Evolutionary conservation across 2,329 filamentous ascomycete genomes (phyloP).

Genomic region (Arthrinium puccinioides): DNA sequence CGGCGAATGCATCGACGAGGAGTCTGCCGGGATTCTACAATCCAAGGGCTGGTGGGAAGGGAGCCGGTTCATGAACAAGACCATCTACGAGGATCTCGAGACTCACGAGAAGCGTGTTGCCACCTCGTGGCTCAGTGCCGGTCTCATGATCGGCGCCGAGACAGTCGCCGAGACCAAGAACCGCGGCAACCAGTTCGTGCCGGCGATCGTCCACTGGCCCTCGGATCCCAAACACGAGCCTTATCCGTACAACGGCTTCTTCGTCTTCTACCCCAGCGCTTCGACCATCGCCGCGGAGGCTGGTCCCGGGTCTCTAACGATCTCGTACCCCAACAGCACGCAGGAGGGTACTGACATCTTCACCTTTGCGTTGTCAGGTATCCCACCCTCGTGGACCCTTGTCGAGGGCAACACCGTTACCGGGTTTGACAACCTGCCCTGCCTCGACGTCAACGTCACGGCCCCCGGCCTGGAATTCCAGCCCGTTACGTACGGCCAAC

Average conservation of each 20-base stretch:
- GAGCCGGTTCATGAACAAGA: constrained; percentile 26
- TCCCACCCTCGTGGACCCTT: constrained; percentile 30
- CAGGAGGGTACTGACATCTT: constrained; percentile 30
- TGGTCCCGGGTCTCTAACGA: constrained; percentile 20
- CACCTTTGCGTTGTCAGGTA: constrained; percentile 28
- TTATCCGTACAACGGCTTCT: constrained; percentile 30
- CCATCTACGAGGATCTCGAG: constrained; percentile 25
- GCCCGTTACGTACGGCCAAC: constrained; percentile 27
- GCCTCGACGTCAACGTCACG: constrained; percentile 28
- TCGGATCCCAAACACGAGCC: constrained; percentile 29
- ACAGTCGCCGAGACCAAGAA: constrained; percentile 27
- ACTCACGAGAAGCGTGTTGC: constrained; percentile 21
- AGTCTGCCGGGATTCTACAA: constrained; percentile 19
- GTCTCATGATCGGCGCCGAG: constrained; percentile 34
- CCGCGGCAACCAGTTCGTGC: constrained; percentile 33
- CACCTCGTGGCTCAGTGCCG: constrained; percentile 32
- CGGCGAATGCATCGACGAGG: constrained; percentile 17
- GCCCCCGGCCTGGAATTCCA: constrained; percentile 28
- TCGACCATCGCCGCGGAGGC: constrained; percentile 33
- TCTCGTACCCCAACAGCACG: constrained; percentile 32
- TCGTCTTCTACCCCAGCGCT: constrained; percentile 32
- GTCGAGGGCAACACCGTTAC: constrained; percentile 16
- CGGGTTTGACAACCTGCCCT: constrained; percentile 28
- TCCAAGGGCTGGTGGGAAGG: constrained; percentile 25
- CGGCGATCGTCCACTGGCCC: constrained; percentile 39